Percentiles rank a stretch among this genome's conserved stretches.
These are phyloP conservation scores for Candida mattraensis DNA, from an alignment of 805 yeast genomes.

Conservation along the genomic window DNA sequence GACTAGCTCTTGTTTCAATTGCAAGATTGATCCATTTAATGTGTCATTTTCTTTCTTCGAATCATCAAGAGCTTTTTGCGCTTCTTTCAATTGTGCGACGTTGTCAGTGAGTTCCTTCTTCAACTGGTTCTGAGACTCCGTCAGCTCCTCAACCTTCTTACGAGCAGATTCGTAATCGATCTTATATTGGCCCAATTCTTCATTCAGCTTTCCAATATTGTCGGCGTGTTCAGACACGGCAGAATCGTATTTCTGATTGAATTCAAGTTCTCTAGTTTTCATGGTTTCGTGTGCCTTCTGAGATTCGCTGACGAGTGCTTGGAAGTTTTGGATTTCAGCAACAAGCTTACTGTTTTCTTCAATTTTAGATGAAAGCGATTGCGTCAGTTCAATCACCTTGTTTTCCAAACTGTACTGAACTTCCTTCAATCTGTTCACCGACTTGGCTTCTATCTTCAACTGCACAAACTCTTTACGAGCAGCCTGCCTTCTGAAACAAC, in stretches of 20 bases:
- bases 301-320: slow-evolving; percentile 52
- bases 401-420: slow-evolving; percentile 92
- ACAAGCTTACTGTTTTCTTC: slow-evolving; percentile 78
- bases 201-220: slow-evolving; percentile 50
- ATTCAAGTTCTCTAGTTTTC: slow-evolving; percentile 55
- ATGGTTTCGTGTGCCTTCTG: slow-evolving; percentile 52
- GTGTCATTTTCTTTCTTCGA: slow-evolving; percentile 66
- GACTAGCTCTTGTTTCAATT: slow-evolving; percentile 43
- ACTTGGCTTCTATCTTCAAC: slow-evolving; percentile 84
- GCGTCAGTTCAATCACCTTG: slow-evolving; percentile 95
- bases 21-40: slow-evolving; percentile 59
- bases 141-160: slow-evolving; percentile 56
- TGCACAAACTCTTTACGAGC: slow-evolving; percentile 66
- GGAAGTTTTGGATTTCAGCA: slow-evolving; percentile 56
- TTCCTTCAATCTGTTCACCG: slow-evolving; percentile 85
- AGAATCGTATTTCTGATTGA: slow-evolving; percentile 44
- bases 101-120: slow-evolving; percentile 63
- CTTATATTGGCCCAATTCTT: slow-evolving; percentile 55
- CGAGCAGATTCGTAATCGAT: slow-evolving; percentile 58
- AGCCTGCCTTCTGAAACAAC: slow-evolving; percentile 68
- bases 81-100: slow-evolving; percentile 58
- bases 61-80: slow-evolving; percentile 57
- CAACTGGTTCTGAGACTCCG: slow-evolving; percentile 59
- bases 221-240: slow-evolving; percentile 48
- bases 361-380: slow-evolving; percentile 72